These are phyloP conservation scores for Aspergillus caelatus DNA, from an alignment of 2,329 filamentous ascomycete species.

Conservation along the genomic window DNA sequence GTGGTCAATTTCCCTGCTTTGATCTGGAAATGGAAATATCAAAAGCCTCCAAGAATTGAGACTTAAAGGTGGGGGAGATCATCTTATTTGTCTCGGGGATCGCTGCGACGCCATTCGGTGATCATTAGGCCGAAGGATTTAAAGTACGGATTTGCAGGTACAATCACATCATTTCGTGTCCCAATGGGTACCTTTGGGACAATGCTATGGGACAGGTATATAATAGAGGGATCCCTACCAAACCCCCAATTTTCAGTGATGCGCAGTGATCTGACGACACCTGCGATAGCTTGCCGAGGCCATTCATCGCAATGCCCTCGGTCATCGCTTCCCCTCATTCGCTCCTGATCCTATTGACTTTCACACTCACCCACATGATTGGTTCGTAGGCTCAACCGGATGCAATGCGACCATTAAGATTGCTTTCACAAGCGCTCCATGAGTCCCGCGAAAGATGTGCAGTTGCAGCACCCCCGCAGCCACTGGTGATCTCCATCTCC, in stretches of 20 bases:
- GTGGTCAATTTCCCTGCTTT: not conserved
- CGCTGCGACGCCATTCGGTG: conserved; percentile 2
- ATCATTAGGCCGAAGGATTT: conserved; percentile 6
- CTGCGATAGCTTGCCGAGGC: not conserved
- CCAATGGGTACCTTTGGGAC: not conserved
- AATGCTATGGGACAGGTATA: not conserved
- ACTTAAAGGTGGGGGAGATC: not conserved
- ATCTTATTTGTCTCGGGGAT: not conserved
- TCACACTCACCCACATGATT: no score
- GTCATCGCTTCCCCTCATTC: not conserved
- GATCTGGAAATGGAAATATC: not conserved
- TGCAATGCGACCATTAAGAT: not conserved
- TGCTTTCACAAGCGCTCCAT: not conserved
- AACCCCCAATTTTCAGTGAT: not conserved
- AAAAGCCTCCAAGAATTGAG: not conserved
- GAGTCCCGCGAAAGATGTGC: not conserved
- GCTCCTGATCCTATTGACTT: not conserved
- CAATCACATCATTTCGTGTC: not conserved
- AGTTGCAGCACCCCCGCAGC: not conserved
- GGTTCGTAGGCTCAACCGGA: not conserved
- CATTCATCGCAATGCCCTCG: not conserved
- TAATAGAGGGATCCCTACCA: not conserved
- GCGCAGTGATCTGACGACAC: not conserved
- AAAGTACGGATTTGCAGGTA: not conserved
- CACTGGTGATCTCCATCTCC: not conserved